A percentile compares a stretch with the other conserved stretches of the same genome.
Conservation (phyloP, 176 grass and related monocot genomes). For the Ensete ventricosum region DNA sequence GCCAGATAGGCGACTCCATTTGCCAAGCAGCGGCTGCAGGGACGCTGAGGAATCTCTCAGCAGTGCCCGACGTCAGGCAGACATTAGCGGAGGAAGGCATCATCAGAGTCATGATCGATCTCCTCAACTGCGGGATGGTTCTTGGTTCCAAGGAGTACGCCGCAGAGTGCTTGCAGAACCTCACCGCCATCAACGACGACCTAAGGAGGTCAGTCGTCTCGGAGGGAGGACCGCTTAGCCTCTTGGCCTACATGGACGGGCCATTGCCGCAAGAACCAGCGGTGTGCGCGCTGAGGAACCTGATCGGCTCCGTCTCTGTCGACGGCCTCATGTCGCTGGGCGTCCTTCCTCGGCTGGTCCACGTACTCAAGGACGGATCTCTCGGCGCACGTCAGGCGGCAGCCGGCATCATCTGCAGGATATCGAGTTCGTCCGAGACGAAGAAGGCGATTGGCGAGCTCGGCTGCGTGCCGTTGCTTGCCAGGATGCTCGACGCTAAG, state of each 20-base stretch:
- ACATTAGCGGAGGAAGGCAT: not conserved
- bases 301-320: not conserved
- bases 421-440: conserved; percentile 1
- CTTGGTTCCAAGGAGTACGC: conserved; percentile 3
- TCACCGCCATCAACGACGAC: conserved; percentile 1
- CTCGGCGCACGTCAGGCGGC: conserved; percentile 7
- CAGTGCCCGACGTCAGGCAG: conserved; percentile 5
- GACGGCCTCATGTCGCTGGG: not conserved
- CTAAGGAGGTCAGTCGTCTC: conserved; percentile 3
- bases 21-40: conserved; percentile 4
- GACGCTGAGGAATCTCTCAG: not conserved
- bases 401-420: conserved; percentile 5
- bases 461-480: conserved; percentile 1
- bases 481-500: conserved; percentile 5
- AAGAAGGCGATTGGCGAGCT: conserved; percentile 3
- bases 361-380: conserved; percentile 10
- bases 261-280: conserved; percentile 6
- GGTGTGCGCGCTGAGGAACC: not conserved
- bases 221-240: not conserved
- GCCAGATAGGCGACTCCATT: conserved; percentile 8
- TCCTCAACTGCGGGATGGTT: conserved; percentile 11
- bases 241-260: conserved; percentile 11
- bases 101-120: conserved; percentile 10
- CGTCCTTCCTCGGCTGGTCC: conserved; percentile 8
- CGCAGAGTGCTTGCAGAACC: conserved; percentile 10